Evolutionary conservation across 176 grass and related monocot genomes (phyloP).

Genomic region (Oropetium thomaeum): DNA sequence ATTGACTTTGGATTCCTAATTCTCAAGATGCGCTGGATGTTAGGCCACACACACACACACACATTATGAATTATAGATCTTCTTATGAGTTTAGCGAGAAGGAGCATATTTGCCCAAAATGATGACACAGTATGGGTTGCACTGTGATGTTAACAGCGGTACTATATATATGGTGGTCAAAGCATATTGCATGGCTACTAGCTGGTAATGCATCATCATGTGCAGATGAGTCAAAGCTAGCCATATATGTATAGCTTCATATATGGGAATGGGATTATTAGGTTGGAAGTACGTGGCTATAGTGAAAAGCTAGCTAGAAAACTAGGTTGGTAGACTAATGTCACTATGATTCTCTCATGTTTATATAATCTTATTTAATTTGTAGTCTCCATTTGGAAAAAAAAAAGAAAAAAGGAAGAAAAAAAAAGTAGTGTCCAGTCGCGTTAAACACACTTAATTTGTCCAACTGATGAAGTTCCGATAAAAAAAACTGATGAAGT

Average conservation of each 20-base stretch:
- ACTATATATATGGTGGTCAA: conserved; percentile 6
- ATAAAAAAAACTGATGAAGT: too few species aligned
- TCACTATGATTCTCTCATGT: not conserved
- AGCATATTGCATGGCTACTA: not conserved
- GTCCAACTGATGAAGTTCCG: too few species aligned
- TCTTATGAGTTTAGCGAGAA: too few species aligned
- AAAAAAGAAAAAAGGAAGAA: too few species aligned
- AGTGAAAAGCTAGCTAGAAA: not conserved
- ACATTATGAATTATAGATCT: not conserved
- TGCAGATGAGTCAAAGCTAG: conserved; percentile 30
- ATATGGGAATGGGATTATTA: not conserved
- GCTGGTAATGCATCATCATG: conserved; percentile 17
- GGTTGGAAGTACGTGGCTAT: not conserved
- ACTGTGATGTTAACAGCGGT: not conserved
- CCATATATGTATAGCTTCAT: too few species aligned
- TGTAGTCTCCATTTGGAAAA: too few species aligned
- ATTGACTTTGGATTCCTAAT: conserved; percentile 14
- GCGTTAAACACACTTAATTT: too few species aligned
- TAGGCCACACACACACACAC: not conserved
- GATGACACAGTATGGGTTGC: not conserved
- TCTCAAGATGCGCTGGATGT: not conserved
- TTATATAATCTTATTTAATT: too few species aligned
- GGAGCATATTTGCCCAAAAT: conserved; percentile 3
- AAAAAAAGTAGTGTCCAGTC: too few species aligned
- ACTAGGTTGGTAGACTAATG: conserved; percentile 6